phyloP scores from a whole-genome alignment of 768 basidiomycete species.

The Boletus rufocinnamomeus region DNA sequence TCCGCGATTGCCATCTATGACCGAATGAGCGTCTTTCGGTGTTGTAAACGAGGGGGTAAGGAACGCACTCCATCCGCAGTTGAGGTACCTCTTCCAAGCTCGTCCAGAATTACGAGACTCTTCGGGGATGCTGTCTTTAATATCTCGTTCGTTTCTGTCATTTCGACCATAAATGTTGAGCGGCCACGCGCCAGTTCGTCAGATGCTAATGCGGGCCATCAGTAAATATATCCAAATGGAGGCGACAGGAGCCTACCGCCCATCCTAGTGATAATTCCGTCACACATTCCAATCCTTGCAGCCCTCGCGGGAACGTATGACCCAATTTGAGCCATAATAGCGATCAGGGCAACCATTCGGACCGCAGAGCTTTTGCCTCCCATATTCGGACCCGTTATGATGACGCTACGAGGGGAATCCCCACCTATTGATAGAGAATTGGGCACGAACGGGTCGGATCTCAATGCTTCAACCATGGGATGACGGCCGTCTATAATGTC shows the following conservation, averaged over 20 bases:
- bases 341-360: slow-evolving; percentile 74
- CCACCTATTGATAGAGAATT: slow-evolving; percentile 73
- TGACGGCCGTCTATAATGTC: slow-evolving; percentile 86
- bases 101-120: slow-evolving; percentile 89
- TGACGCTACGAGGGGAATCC: slow-evolving; percentile 52
- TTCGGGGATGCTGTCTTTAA: slow-evolving; percentile 69
- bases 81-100: slow-evolving; percentile 86
- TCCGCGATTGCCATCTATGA: slow-evolving; percentile 82
- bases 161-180: slow-evolving; percentile 97
- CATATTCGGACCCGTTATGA: slow-evolving; percentile 88
- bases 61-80: slow-evolving; percentile 81
- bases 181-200: slow-evolving; percentile 86
- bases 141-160: slow-evolving; percentile 92
- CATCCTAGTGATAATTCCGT: slow-evolving; percentile 88
- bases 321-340: slow-evolving; percentile 84
- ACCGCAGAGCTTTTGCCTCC: slow-evolving; percentile 86
- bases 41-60: not conserved
- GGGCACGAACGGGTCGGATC: slow-evolving; percentile 81
- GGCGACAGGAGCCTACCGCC: slow-evolving; percentile 55
- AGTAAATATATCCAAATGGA: slow-evolving; percentile 3
- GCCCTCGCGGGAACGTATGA: slow-evolving; percentile 84
- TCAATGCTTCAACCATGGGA: slow-evolving; percentile 86
- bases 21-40: slow-evolving; percentile 5
- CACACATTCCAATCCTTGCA: slow-evolving; percentile 76
- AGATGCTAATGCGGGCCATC: slow-evolving; percentile 51